Conservation (phyloP, 2,329 filamentous ascomycete species). For the Neonectria coccinea region DNA sequence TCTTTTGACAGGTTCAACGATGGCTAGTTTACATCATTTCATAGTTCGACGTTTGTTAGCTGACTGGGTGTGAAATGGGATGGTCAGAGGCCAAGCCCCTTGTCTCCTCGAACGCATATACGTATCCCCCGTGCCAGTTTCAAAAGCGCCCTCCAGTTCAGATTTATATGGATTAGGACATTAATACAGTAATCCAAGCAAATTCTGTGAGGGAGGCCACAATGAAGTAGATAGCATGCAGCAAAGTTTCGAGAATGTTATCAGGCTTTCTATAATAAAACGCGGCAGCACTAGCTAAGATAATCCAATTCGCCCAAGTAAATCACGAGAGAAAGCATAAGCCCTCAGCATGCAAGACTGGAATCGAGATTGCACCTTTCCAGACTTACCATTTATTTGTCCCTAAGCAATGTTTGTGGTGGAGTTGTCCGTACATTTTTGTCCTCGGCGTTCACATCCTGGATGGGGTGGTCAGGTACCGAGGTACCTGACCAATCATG, state of each 20-base stretch:
- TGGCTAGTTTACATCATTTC: background rate
- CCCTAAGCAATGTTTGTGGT: background rate
- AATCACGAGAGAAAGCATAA: background rate
- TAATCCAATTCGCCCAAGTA: too few relatives aligned
- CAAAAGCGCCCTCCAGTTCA: background rate
- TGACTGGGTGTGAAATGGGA: background rate
- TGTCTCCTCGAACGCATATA: background rate
- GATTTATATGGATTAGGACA: background rate
- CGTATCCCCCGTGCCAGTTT: background rate
- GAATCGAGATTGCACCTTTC: background rate
- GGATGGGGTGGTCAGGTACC: background rate
- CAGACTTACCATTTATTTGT: background rate
- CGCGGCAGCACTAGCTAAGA: too few relatives aligned
- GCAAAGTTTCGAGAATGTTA: too few relatives aligned
- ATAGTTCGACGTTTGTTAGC: too few relatives aligned
- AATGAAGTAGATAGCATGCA: background rate
- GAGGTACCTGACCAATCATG: constrained; percentile 49
- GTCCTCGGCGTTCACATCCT: background rate
- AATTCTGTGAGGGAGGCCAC: background rate
- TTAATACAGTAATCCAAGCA: background rate
- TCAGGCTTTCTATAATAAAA: too few relatives aligned
- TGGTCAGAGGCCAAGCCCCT: background rate
- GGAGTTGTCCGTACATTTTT: too few relatives aligned
- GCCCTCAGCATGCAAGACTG: background rate
- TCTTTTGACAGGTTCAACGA: background rate